Evolutionary conservation across 257 asterid genomes (phyloP), one percentile per base, ranked within the genome.

Genomic region (Solanum piurae): DNA sequence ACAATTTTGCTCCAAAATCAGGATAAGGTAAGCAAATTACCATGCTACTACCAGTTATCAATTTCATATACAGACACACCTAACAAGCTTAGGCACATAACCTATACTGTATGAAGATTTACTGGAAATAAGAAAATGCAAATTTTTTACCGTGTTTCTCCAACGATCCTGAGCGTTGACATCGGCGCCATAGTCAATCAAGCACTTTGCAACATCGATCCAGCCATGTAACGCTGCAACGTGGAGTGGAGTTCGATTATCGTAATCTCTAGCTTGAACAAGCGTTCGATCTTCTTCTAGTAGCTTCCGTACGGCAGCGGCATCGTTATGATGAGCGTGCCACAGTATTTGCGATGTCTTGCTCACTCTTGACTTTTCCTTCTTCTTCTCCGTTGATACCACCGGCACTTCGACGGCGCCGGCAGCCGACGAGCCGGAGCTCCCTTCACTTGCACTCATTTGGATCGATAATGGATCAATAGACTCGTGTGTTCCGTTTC

Each of bases 131-230:
- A 23, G 46, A 64, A 55, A 44, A 55, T 29, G 9, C 21, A 52
- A 10, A 36, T 72, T 86, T 75, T 55, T 85, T 71, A 95, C 99
- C 86, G 99, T 97, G 87, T 97, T 97, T 91, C 92, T 97, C 99
- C 99, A 97, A 2, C 99, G 99, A 93, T 97, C 99, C 58, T 93
- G 98, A 31, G 99, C 98, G 93, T 97, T 97, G 93, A 97, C 97
- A 64, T 97, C 98, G 46, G 99, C 99, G 23, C 95, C 87, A 85
- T 87, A 92, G 62, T 94, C 96, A 23, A 97, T 90, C 87, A 97
- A 94, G 88, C 95, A 92, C 87, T 93, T 94, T 72, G 95, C 99
- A 36, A 94, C 93, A 75, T 95, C 98, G 93, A 93, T 91, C 99
- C 98, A 97, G 18, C 99, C 99, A 92, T 95, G 99, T 29, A 97